phyloP scores from a whole-genome alignment of 2,329 filamentous ascomycete genomes.

The Cladosporium phlei region DNA sequence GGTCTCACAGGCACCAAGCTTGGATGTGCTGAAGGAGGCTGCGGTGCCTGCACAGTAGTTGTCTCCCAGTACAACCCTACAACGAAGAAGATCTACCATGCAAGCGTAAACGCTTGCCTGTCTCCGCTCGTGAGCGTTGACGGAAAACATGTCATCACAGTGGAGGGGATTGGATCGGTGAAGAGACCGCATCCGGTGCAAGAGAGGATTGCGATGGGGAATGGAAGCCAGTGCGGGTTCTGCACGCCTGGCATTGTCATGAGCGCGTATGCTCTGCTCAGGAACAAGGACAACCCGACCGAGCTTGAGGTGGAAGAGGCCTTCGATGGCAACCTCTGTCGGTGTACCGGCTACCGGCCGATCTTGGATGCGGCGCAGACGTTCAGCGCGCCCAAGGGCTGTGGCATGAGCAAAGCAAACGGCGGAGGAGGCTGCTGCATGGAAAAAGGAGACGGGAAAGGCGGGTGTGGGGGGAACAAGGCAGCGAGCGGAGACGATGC shows the following conservation, averaged over 20 bases:
- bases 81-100: slow-evolving; percentile 89
- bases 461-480: slow-evolving; percentile 58
- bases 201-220: slow-evolving; percentile 82
- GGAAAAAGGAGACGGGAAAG: slow-evolving; percentile 49
- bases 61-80: slow-evolving; percentile 91
- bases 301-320: slow-evolving; percentile 88
- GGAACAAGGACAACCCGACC: slow-evolving; percentile 73
- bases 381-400: slow-evolving; percentile 54
- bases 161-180: slow-evolving; percentile 89
- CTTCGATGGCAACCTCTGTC: slow-evolving; percentile 92
- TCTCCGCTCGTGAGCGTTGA: slow-evolving; percentile 89
- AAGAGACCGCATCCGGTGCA: slow-evolving; percentile 84
- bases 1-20: slow-evolving; percentile 94
- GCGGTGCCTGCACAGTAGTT: slow-evolving; percentile 93
- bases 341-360: slow-evolving; percentile 90
- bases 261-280: slow-evolving; percentile 86
- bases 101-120: slow-evolving; percentile 91
- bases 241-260: slow-evolving; percentile 98
- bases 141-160: slow-evolving; percentile 95
- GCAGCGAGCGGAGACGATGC: slow-evolving; percentile 37
- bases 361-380: slow-evolving; percentile 92
- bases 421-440: slow-evolving; percentile 69
- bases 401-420: slow-evolving; percentile 53
- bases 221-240: slow-evolving; percentile 92
- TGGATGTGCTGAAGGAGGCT: slow-evolving; percentile 93